A percentile compares a stretch with the other conserved stretches of the same genome.
Evolutionary conservation across 306 rosid genomes (phyloP).

Genomic region (Rosa chinensis): DNA sequence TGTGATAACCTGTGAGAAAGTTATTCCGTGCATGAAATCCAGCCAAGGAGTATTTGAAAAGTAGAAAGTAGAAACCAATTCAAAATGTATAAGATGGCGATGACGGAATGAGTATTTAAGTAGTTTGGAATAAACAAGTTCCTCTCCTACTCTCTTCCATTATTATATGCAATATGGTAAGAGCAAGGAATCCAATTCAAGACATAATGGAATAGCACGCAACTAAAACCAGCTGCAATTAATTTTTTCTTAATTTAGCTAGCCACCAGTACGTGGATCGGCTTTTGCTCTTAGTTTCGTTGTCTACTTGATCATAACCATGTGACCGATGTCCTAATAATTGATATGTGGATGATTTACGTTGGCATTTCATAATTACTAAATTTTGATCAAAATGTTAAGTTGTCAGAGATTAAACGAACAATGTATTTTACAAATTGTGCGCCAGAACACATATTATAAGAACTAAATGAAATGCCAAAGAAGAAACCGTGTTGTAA

Average conservation of each 20-base stretch:
- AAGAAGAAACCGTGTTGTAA: neutral
- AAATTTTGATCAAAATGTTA: no score
- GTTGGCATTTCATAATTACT: no score
- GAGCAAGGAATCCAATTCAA: slow-evolving; percentile 5
- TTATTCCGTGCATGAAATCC: neutral
- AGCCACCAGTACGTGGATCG: neutral
- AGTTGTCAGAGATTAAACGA: neutral
- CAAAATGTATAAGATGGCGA: neutral
- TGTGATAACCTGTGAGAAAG: neutral
- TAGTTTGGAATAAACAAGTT: neutral
- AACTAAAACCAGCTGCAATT: neutral
- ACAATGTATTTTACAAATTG: neutral
- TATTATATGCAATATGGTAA: neutral
- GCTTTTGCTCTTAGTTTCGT: neutral
- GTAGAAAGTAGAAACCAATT: neutral
- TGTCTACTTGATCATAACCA: neutral
- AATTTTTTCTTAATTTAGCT: neutral
- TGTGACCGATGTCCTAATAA: neutral
- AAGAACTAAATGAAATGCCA: neutral
- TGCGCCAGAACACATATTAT: neutral
- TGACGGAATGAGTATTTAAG: neutral
- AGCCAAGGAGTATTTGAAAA: neutral
- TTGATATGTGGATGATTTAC: neutral
- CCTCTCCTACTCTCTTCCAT: neutral
- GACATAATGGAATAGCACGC: neutral